phyloP scores from a whole-genome alignment of 768 basidiomycete genomes.

The Strobilomyces dryophilus region DNA sequence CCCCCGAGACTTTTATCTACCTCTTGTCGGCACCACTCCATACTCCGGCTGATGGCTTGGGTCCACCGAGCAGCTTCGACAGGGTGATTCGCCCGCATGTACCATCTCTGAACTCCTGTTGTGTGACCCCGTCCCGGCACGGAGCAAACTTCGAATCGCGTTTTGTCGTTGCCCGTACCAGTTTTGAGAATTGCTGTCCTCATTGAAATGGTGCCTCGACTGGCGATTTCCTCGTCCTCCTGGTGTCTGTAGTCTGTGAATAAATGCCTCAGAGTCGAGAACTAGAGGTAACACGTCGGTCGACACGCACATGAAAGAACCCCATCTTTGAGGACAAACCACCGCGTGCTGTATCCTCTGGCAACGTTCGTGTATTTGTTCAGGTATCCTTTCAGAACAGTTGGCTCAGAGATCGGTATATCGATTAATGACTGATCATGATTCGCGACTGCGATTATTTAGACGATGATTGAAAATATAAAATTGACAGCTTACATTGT shows the following conservation, averaged over 20 bases:
- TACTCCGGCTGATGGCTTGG: slow-evolving; percentile 65
- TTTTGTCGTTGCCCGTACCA: slow-evolving; percentile 48
- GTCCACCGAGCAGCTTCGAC: slow-evolving; percentile 90
- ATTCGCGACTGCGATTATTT: slow-evolving; percentile 56
- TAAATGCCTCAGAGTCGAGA: slow-evolving; percentile 1
- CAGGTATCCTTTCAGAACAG: slow-evolving; percentile 68
- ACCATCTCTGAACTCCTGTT: slow-evolving; percentile 64
- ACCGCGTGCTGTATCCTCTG: slow-evolving; percentile 82
- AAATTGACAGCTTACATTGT: slow-evolving; percentile 57
- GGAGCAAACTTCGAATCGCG: slow-evolving; percentile 81
- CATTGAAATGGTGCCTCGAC: slow-evolving; percentile 87
- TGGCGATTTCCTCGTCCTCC: slow-evolving; percentile 83
- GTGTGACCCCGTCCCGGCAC: slow-evolving; percentile 45
- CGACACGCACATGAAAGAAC: slow-evolving; percentile 70
- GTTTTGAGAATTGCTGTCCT: slow-evolving; percentile 65
- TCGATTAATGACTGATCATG: slow-evolving; percentile 71
- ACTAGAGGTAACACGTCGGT: not conserved
- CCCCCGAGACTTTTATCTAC: slow-evolving; percentile 23
- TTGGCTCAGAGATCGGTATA: slow-evolving; percentile 46
- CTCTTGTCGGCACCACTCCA: slow-evolving; percentile 64
- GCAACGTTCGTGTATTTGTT: slow-evolving; percentile 95
- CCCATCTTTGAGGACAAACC: slow-evolving; percentile 89
- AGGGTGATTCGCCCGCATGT: slow-evolving; percentile 80
- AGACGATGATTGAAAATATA: not conserved
- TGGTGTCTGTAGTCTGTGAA: slow-evolving; percentile 72